Base-by-base conservation (phyloP, 805 yeast genomes). In the Geotrichum ghanense region DNA sequence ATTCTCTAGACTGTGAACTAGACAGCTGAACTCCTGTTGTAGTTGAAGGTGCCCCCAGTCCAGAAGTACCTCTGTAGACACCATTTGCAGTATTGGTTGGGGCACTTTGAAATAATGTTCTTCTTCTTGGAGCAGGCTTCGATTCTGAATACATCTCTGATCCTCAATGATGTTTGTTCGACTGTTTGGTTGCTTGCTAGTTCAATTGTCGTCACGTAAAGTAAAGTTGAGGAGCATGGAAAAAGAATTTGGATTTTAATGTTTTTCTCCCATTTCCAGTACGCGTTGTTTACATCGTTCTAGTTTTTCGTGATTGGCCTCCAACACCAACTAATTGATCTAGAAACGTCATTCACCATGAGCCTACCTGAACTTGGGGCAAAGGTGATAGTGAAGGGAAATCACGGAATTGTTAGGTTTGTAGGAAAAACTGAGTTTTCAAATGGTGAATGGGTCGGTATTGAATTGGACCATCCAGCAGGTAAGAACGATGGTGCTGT, bases 401-500 rank as follows among this genome's bases (percentile, higher is more conserved):
- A 42, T 5, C 40, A 35, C 10, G 61, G 58, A 1, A 65, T 69
- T 14, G 71, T 90, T 24, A 66, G 73, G 47, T 90, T 66, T 56
- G 62, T 87, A 12, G 97, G 97, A 2, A 63, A 65, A 34, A 69
- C 76, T 0, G 75, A 72, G 35, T 73, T 88, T 24, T 53, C 63
- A 1, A 50, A 57, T 1, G 57, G 61, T 1, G 55, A 55, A 3
- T 90, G 97, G 96, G 73, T 83, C 24, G 97, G 97, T 0, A 73
- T 90, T 2, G 85, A 81, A 55, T 78, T 89, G 50, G 90, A 83
- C 53, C 83, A 80, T 51, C 88, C 96, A 0, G 73, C 73, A 3
- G 97, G 97, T 2, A 85, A 82, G 61, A 87, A 89, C 56, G 76
- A 86, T 57, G 97, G 97, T 0, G 64, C 76, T 19, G 70, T 87